Evolutionary conservation across 2,329 filamentous ascomycete genomes (phyloP), one percentile per base, ranked within the genome.

Genomic region (Penicillium sp.): DNA sequence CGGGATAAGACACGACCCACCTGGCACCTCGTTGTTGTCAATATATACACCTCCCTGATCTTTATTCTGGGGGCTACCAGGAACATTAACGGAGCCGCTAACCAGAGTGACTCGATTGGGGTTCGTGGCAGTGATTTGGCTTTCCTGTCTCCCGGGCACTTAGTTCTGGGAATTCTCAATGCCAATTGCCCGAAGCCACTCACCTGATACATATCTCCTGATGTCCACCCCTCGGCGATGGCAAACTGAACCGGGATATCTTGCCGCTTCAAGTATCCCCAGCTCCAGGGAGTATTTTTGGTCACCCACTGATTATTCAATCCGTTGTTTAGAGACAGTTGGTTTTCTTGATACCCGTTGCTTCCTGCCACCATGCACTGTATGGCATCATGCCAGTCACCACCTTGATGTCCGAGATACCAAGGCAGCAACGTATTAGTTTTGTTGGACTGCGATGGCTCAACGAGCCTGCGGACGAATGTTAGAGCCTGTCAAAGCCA

Each of bases 121-220:
- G 45, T 75, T 77, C 0, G 78, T 80, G 0, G 77, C 72, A 0
- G 77, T 76, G 28, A 80, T 74, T 45, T 78, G 72, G 2, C 70
- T 67, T 63, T 80, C 76, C 70, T 72, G 47, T 13, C 28, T 48
- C 25, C n/a, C 25, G 6, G 19, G n/a, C 5, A 22, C 19, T 49
- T 31, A 50, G 50, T 12, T 3, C n/a, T 19, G 19, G 2, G 10
- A 16, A 8, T 12, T 12, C 18, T 22, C 3, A 2, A 29, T 8
- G 18, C 38, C n/a, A 3, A 19, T 9, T 34, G n/a, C n/a, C n/a
- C n/a, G 25, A 40, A 0, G 14, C 29, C 38, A 13, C 47, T 7
- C 39, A 70, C 71, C 57, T 76, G 77, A 51, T 81, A 81, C 78
- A 81, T 81, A 57, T 82, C 80, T 2, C 71, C 77, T 14, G 79